These are phyloP conservation scores for Thalia dealbata DNA, from an alignment of 176 grass and related monocot species.

Conservation along the genomic window DNA sequence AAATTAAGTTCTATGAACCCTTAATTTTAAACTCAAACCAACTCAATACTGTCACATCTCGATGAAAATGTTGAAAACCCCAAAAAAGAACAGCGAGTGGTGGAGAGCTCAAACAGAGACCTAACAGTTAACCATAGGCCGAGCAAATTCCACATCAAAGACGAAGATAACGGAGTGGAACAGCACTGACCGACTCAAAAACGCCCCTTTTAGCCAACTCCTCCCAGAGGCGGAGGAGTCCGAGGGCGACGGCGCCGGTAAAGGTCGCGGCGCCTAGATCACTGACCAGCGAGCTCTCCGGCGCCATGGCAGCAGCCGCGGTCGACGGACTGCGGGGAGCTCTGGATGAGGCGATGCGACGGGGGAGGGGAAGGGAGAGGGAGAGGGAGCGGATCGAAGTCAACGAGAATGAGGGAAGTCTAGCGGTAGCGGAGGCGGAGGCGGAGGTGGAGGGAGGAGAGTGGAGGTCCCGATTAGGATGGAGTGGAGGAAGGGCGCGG, in stretches of 20 bases:
- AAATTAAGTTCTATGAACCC: no score
- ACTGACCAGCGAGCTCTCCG: slow-evolving; percentile 35
- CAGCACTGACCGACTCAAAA: slow-evolving; percentile 47
- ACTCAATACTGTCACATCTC: background rate
- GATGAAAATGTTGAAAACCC: background rate
- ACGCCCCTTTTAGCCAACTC: slow-evolving; percentile 55
- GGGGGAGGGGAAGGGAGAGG: background rate
- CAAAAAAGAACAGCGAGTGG: background rate
- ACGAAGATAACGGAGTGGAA: background rate
- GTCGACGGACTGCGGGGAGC: background rate
- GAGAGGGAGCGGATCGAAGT: background rate
- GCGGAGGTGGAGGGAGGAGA: background rate
- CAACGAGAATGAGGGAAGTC: background rate
- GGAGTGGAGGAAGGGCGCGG: background rate
- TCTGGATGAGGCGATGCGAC: slow-evolving; percentile 9
- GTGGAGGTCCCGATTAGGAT: background rate
- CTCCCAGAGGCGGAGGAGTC: slow-evolving; percentile 62
- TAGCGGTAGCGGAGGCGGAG: background rate
- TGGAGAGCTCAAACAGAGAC: background rate
- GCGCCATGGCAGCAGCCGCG: slow-evolving; percentile 16
- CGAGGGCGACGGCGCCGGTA: slow-evolving; percentile 31
- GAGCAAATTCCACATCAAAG: no score
- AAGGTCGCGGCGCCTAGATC: slow-evolving; percentile 44
- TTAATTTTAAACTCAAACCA: background rate
- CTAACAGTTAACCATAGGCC: background rate